Conservation (phyloP, 306 rosid genomes). For the Crotalaria pallida region DNA sequence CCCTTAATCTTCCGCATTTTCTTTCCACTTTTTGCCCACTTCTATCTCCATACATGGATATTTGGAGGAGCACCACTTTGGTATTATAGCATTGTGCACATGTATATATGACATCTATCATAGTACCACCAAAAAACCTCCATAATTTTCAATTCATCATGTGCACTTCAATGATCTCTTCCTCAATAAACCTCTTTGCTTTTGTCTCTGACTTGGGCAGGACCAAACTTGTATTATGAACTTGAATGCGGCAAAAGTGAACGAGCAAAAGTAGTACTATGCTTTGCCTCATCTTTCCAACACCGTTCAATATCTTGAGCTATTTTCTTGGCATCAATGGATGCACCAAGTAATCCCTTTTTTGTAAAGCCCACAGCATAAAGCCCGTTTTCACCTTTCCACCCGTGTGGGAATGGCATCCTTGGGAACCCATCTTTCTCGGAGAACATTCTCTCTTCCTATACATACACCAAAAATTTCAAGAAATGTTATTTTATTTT, state of each 20-base stretch:
- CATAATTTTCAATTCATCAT: constrained; percentile 10
- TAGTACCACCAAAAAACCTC: constrained; percentile 7
- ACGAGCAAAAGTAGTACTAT: constrained; percentile 27
- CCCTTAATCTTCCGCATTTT: constrained; percentile 17
- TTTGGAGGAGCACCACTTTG: constrained; percentile 17
- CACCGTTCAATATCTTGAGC: constrained; percentile 72
- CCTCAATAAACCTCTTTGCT: background rate
- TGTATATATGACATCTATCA: background rate
- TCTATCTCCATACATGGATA: constrained; percentile 20
- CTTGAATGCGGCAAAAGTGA: constrained; percentile 30
- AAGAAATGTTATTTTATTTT: background rate
- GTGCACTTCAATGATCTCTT: background rate
- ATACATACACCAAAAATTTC: background rate
- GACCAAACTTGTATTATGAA: constrained; percentile 14
- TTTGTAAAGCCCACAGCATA: constrained; percentile 95
- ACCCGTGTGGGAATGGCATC: constrained; percentile 79
- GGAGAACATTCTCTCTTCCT: constrained; percentile 87
- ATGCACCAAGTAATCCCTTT: constrained; percentile 81
- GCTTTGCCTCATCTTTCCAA: constrained; percentile 58
- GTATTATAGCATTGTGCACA: constrained; percentile 13
- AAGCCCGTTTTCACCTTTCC: constrained; percentile 85
- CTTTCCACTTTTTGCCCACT: background rate
- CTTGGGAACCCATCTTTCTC: constrained; percentile 74
- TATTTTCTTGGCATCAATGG: constrained; percentile 73
- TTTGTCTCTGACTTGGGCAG: background rate